These are phyloP conservation scores for Rhododendron vialii DNA, from an alignment of 148 eudicot genomes.

Conservation along the genomic window DNA sequence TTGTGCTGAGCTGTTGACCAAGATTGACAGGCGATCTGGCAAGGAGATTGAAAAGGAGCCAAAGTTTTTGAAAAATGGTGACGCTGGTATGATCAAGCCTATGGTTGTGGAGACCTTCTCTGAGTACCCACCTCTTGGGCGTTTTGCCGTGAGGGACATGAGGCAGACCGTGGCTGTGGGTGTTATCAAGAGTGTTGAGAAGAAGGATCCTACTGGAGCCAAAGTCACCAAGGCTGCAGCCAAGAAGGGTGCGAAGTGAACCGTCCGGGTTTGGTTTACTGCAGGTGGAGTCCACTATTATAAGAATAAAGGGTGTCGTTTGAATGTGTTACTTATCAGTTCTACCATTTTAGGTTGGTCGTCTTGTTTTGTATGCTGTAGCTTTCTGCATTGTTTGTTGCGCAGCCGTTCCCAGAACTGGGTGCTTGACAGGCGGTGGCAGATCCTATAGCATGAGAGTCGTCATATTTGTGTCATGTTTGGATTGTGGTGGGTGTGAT, in stretches of 20 bases:
- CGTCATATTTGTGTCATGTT: background rate
- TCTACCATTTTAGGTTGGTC: background rate
- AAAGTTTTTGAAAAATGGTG: conserved; percentile 25
- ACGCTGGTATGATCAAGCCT: conserved; percentile 22
- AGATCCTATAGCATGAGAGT: conserved; percentile 12
- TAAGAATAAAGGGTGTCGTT: background rate
- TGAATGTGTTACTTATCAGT: background rate
- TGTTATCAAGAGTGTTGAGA: conserved; percentile 40
- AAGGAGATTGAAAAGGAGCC: conserved; percentile 32
- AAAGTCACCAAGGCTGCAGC: conserved; percentile 44
- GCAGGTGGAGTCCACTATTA: background rate
- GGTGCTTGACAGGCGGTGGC: conserved; percentile 43
- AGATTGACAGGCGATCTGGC: conserved; percentile 30
- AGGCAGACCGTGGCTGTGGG: conserved; percentile 29
- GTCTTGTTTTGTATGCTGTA: background rate
- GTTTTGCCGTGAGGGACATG: conserved; percentile 29
- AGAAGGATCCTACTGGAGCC: conserved; percentile 41
- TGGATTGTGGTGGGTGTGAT: background rate
- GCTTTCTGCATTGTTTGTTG: conserved; percentile 13
- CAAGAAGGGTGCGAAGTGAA: conserved; percentile 44
- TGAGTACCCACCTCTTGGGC: conserved; percentile 23
- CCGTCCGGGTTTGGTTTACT: background rate
- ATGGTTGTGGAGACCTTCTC: conserved; percentile 28
- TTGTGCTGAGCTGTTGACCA: conserved; percentile 18
- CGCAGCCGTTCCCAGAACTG: conserved; percentile 26